Evolutionary conservation across 2,329 filamentous ascomycete genomes (phyloP).

Genomic region (Akanthomyces dipterigenus): DNA sequence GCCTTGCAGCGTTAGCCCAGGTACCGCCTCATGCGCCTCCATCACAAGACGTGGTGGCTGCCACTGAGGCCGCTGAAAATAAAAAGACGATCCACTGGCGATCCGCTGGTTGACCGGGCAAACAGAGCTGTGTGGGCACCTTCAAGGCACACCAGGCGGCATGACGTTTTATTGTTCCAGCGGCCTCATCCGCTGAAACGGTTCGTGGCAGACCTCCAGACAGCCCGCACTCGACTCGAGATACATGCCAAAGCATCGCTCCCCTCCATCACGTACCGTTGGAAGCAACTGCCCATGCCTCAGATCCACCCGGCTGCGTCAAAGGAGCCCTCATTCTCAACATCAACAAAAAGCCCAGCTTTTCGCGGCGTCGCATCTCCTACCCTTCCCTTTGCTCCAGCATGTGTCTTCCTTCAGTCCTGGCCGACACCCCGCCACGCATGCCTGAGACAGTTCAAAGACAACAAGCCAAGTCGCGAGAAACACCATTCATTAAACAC

Average conservation of each 20-base stretch:
- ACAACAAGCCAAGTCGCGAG: constrained; percentile 9
- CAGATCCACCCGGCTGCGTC: background rate
- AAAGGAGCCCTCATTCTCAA: background rate
- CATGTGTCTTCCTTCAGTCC: background rate
- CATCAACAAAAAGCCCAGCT: background rate
- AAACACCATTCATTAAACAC: background rate
- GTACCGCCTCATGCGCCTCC: background rate
- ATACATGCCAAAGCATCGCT: background rate
- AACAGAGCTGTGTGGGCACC: background rate
- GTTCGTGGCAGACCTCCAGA: background rate
- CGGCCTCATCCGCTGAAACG: background rate
- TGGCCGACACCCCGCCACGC: background rate
- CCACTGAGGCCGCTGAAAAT: constrained; percentile 1
- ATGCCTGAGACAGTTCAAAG: constrained; percentile 8
- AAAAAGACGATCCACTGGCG: background rate
- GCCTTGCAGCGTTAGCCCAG: background rate
- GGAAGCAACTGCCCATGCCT: background rate
- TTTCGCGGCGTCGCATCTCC: background rate
- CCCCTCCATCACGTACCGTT: background rate
- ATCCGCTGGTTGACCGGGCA: constrained; percentile 5
- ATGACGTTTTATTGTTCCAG: background rate
- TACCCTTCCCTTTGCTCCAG: background rate
- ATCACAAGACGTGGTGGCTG: background rate
- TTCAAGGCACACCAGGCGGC: background rate
- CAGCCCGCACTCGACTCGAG: background rate